Evolutionary conservation across 139 green algal genomes (phyloP), one percentile per base, ranked within the genome.

Genomic region (Pleodorina starrii): DNA sequence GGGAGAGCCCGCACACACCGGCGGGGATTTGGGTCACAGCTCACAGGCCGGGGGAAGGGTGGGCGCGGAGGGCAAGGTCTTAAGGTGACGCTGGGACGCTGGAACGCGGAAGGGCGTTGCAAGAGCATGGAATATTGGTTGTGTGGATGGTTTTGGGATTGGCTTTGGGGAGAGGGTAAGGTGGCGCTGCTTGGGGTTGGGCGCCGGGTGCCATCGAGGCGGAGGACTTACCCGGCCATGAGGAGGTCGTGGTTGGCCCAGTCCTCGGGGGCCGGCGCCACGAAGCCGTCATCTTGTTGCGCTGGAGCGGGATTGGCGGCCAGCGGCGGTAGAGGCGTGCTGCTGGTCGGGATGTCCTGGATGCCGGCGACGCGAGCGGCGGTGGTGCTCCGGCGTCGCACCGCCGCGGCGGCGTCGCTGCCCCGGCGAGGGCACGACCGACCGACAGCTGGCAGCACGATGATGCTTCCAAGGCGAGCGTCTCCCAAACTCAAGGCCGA

Each of bases 171-270:
- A n/a, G n/a, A n/a, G n/a, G n/a, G n/a, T n/a, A n/a, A n/a, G n/a
- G n/a, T n/a, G n/a, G n/a, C n/a, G n/a, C n/a, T n/a, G n/a, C n/a
- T n/a, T n/a, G n/a, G n/a, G n/a, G n/a, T n/a, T n/a, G n/a, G n/a
- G n/a, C n/a, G n/a, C n/a, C n/a, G n/a, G n/a, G n/a, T n/a, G n/a
- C n/a, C n/a, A n/a, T n/a, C n/a, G n/a, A n/a, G n/a, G n/a, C n/a
- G n/a, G n/a, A n/a, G n/a, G n/a, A 54, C 81, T 7, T 25, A 88
- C 83, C 83, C 83, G 1, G 83, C 83, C 83, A 88, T 88, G 7
- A 88, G 83, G 46, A 71, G 36, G 3, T 71, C 44, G 46, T 88
- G 48, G 32, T 71, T 44, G 35, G 66, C 66, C 83, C 83, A 88
- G 17, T 88, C 83, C 83, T 88, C 83, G 12, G 68, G 44, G 2